Evolutionary conservation across 192 early-diverging fungal species (phyloP).

Genomic region (Podila epicladia): DNA sequence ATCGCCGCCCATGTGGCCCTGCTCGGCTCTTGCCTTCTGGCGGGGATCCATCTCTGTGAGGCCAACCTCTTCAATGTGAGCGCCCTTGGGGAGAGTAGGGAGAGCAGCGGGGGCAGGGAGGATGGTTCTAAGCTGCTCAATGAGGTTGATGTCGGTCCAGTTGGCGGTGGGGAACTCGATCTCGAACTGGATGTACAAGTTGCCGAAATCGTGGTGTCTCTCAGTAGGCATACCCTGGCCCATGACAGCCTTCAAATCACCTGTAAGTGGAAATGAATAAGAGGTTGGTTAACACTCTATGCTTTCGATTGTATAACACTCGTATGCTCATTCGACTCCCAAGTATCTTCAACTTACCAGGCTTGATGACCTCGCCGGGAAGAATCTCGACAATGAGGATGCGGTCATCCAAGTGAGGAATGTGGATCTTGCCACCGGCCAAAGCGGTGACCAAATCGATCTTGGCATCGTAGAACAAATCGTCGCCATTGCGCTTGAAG

Average conservation of each 20-base stretch:
- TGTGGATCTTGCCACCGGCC: conserved; percentile 92
- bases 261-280: conserved; percentile 13
- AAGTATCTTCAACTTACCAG: conserved; percentile 62
- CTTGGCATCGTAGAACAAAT: conserved; percentile 92
- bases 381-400: conserved; percentile 87
- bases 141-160: conserved; percentile 77
- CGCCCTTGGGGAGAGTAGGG: conserved; percentile 62
- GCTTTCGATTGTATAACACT: not conserved
- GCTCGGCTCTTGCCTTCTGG: conserved; percentile 70
- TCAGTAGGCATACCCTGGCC: conserved; percentile 97
- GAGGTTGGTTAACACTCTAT: not conserved
- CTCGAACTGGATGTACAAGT: conserved; percentile 93
- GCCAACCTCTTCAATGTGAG: conserved; percentile 84
- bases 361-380: conserved; percentile 96
- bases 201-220: conserved; percentile 89
- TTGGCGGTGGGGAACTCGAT: conserved; percentile 90
- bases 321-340: too few species aligned
- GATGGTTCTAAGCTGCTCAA: conserved; percentile 81
- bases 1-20: conserved; percentile 69
- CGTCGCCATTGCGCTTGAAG: conserved; percentile 94
- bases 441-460: conserved; percentile 96
- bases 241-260: conserved; percentile 83
- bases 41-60: conserved; percentile 79
- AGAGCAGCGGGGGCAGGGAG: conserved; percentile 79
- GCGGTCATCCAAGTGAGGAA: conserved; percentile 95